Conservation (phyloP, 352 stramenopile genomes). For the Globisporangium recalcitrans region DNA sequence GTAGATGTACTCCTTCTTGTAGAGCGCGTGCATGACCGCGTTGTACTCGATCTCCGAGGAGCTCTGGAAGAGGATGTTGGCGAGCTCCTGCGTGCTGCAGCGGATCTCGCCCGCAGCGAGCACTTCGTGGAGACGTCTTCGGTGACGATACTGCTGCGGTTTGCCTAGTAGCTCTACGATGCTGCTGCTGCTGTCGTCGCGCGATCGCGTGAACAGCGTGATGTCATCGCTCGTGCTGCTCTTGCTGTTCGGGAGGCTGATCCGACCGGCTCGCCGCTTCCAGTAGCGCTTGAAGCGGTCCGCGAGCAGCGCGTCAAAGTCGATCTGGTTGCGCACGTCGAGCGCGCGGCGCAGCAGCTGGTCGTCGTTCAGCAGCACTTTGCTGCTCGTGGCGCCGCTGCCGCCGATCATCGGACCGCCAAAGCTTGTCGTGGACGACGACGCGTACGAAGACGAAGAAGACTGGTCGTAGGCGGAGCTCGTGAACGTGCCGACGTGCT, state of each 20-base stretch:
- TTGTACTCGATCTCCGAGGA: background rate
- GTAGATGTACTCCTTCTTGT: background rate
- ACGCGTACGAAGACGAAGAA: background rate
- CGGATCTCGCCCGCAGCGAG: background rate
- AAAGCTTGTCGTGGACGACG: background rate
- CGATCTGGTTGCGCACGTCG: background rate
- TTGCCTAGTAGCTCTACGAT: background rate
- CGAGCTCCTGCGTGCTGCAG: background rate
- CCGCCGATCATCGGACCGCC: background rate
- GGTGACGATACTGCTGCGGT: background rate
- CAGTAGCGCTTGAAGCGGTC: background rate
- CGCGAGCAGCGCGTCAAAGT: constrained; percentile 1
- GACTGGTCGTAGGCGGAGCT: background rate
- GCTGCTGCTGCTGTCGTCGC: background rate
- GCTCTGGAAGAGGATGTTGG: background rate
- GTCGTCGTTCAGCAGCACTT: background rate
- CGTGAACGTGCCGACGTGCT: background rate
- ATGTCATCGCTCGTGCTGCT: background rate
- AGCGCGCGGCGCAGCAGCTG: background rate
- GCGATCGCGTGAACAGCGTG: background rate
- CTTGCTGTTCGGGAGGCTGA: background rate
- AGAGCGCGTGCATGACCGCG: background rate
- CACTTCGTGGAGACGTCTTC: background rate
- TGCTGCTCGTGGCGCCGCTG: background rate
- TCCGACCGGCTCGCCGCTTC: background rate